These are phyloP conservation scores for Tylopilus subfusipes DNA, from an alignment of 768 basidiomycete genomes.

Conservation along the genomic window DNA sequence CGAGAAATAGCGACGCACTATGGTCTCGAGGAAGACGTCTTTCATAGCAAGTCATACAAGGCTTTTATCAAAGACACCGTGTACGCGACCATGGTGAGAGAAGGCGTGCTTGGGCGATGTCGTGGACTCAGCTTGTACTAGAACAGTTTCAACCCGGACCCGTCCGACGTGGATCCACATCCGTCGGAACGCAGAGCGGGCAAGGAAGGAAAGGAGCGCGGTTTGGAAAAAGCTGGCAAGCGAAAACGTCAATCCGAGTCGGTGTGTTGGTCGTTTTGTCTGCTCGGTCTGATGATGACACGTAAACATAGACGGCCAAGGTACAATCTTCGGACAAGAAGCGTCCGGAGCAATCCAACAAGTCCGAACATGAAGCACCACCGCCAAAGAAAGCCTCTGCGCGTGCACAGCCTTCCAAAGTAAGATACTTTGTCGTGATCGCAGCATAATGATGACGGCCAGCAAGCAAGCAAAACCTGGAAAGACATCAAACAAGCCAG, in stretches of 20 bases:
- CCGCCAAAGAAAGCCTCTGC: constrained; percentile 11
- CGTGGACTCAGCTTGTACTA: constrained; percentile 1
- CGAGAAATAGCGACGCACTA: constrained; percentile 46
- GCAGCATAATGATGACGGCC: background rate
- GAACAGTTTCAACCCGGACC: constrained; percentile 7
- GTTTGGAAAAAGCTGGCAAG: background rate
- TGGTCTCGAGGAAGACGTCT: constrained; percentile 39
- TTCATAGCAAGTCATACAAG: constrained; percentile 47
- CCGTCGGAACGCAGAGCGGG: constrained; percentile 4
- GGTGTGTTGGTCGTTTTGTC: constrained; percentile 7
- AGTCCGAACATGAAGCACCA: constrained; percentile 1
- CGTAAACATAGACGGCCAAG: background rate
- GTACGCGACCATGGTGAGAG: constrained; percentile 14
- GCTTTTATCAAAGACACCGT: constrained; percentile 38
- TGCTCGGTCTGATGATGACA: background rate
- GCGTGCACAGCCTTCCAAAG: constrained; percentile 12
- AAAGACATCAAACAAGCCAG: constrained; percentile 15
- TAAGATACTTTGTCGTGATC: background rate
- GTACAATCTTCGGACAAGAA: background rate
- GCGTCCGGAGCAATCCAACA: background rate
- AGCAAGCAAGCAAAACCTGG: constrained; percentile 9
- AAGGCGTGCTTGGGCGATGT: background rate
- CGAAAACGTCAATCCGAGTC: constrained; percentile 13
- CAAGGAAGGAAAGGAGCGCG: background rate
- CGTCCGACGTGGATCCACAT: background rate